Base-by-base conservation (phyloP, 1,139 yeast species). In the Kurtzmaniella natalensis region DNA sequence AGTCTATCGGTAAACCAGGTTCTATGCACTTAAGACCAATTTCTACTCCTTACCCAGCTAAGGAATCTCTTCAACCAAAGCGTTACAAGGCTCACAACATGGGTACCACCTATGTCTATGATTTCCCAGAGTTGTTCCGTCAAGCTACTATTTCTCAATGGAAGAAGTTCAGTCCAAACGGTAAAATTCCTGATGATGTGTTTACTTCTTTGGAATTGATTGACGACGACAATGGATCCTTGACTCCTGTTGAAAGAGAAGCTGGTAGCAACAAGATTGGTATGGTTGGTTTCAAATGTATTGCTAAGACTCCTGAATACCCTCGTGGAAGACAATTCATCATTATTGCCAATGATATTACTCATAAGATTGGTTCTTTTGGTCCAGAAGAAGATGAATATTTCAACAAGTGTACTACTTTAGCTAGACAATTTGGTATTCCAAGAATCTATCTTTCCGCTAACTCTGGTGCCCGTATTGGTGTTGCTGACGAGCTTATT, bases 391-490 rank as follows among this genome's bases (percentile, higher is more conserved):
- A 92, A 68, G 98, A 92, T 63, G 70, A 66, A 39, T 92, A 81
- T 69, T 92, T 92, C 72, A 76, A 85, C 70, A 81, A 82, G 57
- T 95, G 94, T 47, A 92, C 98, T 29, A 94, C 87, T 51, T 73
- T 81, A 46, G 96, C 97, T 18, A 78, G 96, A 64, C 72, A 76
- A 54, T 73, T 81, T 47, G 98, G 98, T 39, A 79, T 94, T 48
- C 98, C 98, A 54, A 76, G 98, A 67, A 78, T 92, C 41, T 94
- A 92, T 61, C 72, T 92, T 51, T 87, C 96, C 47, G 98, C 98
- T 27, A 92, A 92, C 72, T 88, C 97, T 40, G 98, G 98, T 70
- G 98, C 98, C 31, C 81, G 98, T 70, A 86, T 92, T 47, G 98
- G 98, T 55, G 78, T 92, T 60, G 98, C 98, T 27, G 97, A 92